Base-by-base conservation (phyloP, 768 basidiomycete genomes). In the Coprinopsis sp. region DNA sequence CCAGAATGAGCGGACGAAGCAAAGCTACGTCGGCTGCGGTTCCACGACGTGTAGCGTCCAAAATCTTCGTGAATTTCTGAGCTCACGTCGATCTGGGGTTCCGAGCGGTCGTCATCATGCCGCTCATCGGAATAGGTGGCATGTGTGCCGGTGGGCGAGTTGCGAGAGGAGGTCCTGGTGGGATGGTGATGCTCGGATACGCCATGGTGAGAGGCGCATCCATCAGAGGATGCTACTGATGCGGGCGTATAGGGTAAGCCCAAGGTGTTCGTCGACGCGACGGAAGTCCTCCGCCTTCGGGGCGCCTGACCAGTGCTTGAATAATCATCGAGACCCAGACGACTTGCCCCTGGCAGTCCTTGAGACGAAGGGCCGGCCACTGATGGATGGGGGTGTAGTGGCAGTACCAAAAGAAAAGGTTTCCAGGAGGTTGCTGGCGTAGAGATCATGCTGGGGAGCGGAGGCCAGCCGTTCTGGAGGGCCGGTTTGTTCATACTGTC, bases 391-490 rank as follows among this genome's bases (percentile, higher is more conserved):
- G 77, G 77, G 5, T 10, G 60, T 60, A 18, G 64, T 52, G 14
- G 64, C 67, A 38, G 69, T 64, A 4, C 77, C 77, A 52, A 78
- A 78, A 11, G 69, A 68, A 54, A 74, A 78, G 2, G 71, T 68
- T 11, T 68, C 59, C 36, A 78, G 68, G 27, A 68, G 65, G 50
- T 75, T 71, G 30, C 65, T 66, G 1, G 68, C 67, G 52, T 76
- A 75, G 42, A 70, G 51, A 46, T 71, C 64, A 27, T 58, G 52
- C 43, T 59, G 45, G 49, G 50, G 51, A 12, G 44, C 37, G 50
- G 59, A 58, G n/a, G 37, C 24, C 19, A 46, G 47, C 33, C 43
- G 22, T 28, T 50, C 45, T 37, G 50, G 36, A 27, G 40, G n/a
- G n/a, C n/a, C n/a, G n/a, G n/a, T n/a, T n/a, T n/a, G n/a, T n/a